phyloP scores from a whole-genome alignment of 805 yeast species.

The Saturnispora silvae region DNA sequence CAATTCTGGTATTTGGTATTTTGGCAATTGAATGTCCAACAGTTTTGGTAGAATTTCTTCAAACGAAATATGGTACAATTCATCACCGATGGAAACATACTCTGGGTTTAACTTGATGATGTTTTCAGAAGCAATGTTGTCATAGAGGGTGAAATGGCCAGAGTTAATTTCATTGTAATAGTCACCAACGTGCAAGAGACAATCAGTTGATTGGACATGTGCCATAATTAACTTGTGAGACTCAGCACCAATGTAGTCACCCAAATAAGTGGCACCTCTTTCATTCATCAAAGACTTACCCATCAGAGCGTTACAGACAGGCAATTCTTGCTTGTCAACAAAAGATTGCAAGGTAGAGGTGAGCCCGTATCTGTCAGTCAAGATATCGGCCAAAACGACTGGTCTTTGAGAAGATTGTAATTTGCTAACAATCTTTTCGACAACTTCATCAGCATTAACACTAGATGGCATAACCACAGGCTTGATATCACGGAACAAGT shows the following conservation, averaged over 20 bases:
- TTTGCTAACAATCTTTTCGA: slow-evolving; percentile 35
- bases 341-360: slow-evolving; percentile 37
- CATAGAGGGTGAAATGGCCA: slow-evolving; percentile 46
- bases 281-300: slow-evolving; percentile 74
- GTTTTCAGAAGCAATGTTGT: slow-evolving; percentile 31
- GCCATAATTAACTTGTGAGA: slow-evolving; percentile 38
- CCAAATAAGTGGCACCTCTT: slow-evolving; percentile 50
- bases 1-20: slow-evolving; percentile 8
- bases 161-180: slow-evolving; percentile 57
- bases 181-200: slow-evolving; percentile 62
- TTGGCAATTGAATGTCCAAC: slow-evolving; percentile 16
- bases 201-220: slow-evolving; percentile 48
- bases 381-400: slow-evolving; percentile 58
- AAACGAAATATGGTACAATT: slow-evolving; percentile 33
- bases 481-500: slow-evolving; percentile 15
- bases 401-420: slow-evolving; percentile 49
- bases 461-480: slow-evolving; percentile 18
- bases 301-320: slow-evolving; percentile 50
- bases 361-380: slow-evolving; percentile 51
- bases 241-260: slow-evolving; percentile 59
- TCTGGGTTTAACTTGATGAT: slow-evolving; percentile 43
- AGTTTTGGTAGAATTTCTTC: slow-evolving; percentile 38
- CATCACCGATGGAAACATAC: slow-evolving; percentile 37
- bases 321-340: slow-evolving; percentile 38
- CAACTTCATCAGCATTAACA: slow-evolving; percentile 12